Evolutionary conservation across 805 yeast genomes (phyloP).

Genomic region (Wickerhamomyces canadensis): DNA sequence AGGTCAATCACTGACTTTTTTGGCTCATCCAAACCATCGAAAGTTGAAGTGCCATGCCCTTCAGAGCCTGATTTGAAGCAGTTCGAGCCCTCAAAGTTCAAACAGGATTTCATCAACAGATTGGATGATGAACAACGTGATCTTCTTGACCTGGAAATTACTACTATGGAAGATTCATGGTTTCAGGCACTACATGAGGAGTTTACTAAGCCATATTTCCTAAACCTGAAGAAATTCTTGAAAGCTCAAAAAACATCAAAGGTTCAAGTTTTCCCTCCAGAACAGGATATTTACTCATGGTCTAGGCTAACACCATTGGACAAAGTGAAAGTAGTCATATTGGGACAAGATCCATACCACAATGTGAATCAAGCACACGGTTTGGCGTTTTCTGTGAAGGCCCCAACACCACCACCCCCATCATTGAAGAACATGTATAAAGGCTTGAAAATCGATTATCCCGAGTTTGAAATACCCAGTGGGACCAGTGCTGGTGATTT

Average conservation of each 20-base stretch:
- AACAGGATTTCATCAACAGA: slow-evolving; percentile 42
- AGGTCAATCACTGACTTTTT: too few species aligned
- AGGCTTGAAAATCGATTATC: slow-evolving; percentile 65
- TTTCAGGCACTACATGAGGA: slow-evolving; percentile 61
- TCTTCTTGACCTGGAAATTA: slow-evolving; percentile 61
- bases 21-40: too few species aligned
- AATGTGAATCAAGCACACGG: slow-evolving; percentile 94
- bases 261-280: slow-evolving; percentile 75
- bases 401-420: slow-evolving; percentile 84
- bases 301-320: slow-evolving; percentile 75
- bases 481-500: slow-evolving; percentile 43
- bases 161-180: slow-evolving; percentile 75
- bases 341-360: slow-evolving; percentile 98
- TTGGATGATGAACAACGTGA: slow-evolving; percentile 42
- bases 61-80: not conserved
- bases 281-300: slow-evolving; percentile 82
- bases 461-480: slow-evolving; percentile 54
- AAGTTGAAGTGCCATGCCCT: too few species aligned
- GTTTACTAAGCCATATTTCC: slow-evolving; percentile 79
- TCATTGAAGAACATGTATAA: slow-evolving; percentile 85
- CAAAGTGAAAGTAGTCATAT: slow-evolving; percentile 66
- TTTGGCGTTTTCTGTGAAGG: slow-evolving; percentile 83
- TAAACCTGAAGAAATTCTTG: slow-evolving; percentile 64
- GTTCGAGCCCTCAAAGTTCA: slow-evolving; percentile 17
- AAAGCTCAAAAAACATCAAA: slow-evolving; percentile 36